Base-by-base conservation (phyloP, 2,329 filamentous ascomycete species). In the Hawksworthiomyces lignivorus region DNA sequence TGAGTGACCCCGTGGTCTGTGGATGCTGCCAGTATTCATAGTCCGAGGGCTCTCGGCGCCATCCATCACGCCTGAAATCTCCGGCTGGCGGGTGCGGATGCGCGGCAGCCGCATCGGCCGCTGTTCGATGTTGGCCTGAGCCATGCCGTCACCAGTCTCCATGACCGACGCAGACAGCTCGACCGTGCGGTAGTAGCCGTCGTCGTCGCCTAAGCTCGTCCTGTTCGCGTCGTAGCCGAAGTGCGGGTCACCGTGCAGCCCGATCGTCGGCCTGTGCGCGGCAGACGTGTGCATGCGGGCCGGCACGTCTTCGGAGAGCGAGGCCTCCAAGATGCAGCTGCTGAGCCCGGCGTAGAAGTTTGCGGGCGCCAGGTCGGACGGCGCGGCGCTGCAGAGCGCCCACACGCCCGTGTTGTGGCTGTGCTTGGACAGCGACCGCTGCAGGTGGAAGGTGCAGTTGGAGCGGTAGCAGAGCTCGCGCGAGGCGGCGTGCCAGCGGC, bases 301-400 rank as follows among this genome's bases (percentile, higher is more conserved):
- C 5, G 17, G 27, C 19, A 21, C 33, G 17, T 43, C 28, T 15
- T 44, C 43, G 15, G 11, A 35, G 14, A 67, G 51, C 17, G 45
- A 56, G 11, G 67, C 61, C 48, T 76, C 70, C 7, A 68, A 57
- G 3, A 76, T 56, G 6, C 62, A 62, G 9, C 68, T 70, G 5
- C 67, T 63, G 10, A 75, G 56, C 3, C 72, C 72, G 11, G 67
- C 62, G 54, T 73, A 75, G 32, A 77, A 62, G 7, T 63, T 66
- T 4, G 65, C 29, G 11, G 48, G 62, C 1, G 70, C 68, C 5
- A 64, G 36, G 40, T 73, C 68, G 0, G 68, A 68, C 0, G 67
- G 56, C 36, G 67, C 68, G 0, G 69, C 58, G 36, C 69, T 68
- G 9, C 68, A 64, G 1, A 77, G 59, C 8, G 68, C 68, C 56